A percentile compares a stretch with the other conserved stretches of the same genome.
phyloP scores from a whole-genome alignment of 305 asterid species.

The Stenogyne calaminthoides region DNA sequence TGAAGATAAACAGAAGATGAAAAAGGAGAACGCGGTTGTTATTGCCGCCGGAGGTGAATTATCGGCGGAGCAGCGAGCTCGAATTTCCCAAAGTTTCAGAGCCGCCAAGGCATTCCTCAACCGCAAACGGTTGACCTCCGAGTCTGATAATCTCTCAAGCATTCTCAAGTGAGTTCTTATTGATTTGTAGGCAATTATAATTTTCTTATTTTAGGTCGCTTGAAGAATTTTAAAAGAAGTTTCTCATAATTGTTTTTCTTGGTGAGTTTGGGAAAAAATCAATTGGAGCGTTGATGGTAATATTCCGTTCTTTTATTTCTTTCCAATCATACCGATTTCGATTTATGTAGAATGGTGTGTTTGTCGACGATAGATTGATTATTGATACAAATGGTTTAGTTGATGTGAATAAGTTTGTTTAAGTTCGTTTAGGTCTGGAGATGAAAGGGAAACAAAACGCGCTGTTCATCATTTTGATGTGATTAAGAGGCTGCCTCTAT shows the following conservation, averaged over 20 bases:
- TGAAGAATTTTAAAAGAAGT: too few relatives aligned
- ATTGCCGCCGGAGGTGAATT: conserved; percentile 49
- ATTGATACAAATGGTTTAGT: neutral
- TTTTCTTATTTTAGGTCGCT: too few relatives aligned
- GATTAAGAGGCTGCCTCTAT: conserved; percentile 56
- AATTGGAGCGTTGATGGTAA: too few relatives aligned
- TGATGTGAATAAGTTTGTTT: conserved; percentile 25
- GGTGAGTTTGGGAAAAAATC: too few relatives aligned
- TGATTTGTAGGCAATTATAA: too few relatives aligned
- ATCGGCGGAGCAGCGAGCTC: conserved; percentile 78
- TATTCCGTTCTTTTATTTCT: too few relatives aligned
- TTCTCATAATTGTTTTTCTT: too few relatives aligned
- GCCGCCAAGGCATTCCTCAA: conserved; percentile 83
- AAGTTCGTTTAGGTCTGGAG: conserved; percentile 53
- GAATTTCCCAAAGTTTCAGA: conserved; percentile 78
- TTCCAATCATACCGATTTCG: too few relatives aligned
- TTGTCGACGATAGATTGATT: conserved; percentile 20
- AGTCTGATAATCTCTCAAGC: neutral
- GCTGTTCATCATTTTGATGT: conserved; percentile 29
- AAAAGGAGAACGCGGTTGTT: conserved; percentile 56
- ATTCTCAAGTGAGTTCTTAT: too few relatives aligned
- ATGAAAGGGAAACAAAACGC: conserved; percentile 37
- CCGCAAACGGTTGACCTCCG: conserved; percentile 67
- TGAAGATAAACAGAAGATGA: conserved; percentile 42
- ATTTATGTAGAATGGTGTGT: neutral